phyloP scores from a whole-genome alignment of 176 grass and related monocot species.

The Phyllostachys edulis region DNA sequence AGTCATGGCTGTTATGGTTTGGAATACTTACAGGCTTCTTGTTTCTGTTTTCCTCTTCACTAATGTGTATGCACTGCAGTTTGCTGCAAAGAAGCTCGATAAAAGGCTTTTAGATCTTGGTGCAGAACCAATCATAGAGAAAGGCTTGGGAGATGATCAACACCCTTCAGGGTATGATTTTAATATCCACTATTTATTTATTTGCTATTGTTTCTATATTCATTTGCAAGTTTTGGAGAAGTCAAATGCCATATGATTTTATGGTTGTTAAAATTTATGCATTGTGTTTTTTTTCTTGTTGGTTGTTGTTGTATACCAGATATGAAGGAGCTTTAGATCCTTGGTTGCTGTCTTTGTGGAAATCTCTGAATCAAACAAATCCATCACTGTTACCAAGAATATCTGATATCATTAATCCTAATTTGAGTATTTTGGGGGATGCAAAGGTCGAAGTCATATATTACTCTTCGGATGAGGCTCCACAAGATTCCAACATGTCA shows the following conservation, averaged over 20 bases:
- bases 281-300: neutral
- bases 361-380: conserved; percentile 56
- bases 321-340: conserved; percentile 89
- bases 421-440: conserved; percentile 56
- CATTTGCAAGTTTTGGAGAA: neutral
- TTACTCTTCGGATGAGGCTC: conserved; percentile 41
- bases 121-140: conserved; percentile 65
- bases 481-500: conserved; percentile 41
- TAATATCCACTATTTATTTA: neutral
- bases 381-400: conserved; percentile 59
- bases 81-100: conserved; percentile 89
- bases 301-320: conserved; percentile 39
- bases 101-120: conserved; percentile 76
- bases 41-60: conserved; percentile 14
- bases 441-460: conserved; percentile 69
- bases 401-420: conserved; percentile 72
- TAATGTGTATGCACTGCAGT: conserved; percentile 50
- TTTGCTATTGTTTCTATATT: neutral
- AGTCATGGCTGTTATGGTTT: conserved; percentile 10
- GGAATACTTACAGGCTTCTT: neutral
- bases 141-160: conserved; percentile 91
- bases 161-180: conserved; percentile 82
- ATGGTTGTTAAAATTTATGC: neutral
- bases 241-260: neutral
- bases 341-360: conserved; percentile 85